Conservation (phyloP, 306 rosid genomes). For the Rosa lucieae region DNA sequence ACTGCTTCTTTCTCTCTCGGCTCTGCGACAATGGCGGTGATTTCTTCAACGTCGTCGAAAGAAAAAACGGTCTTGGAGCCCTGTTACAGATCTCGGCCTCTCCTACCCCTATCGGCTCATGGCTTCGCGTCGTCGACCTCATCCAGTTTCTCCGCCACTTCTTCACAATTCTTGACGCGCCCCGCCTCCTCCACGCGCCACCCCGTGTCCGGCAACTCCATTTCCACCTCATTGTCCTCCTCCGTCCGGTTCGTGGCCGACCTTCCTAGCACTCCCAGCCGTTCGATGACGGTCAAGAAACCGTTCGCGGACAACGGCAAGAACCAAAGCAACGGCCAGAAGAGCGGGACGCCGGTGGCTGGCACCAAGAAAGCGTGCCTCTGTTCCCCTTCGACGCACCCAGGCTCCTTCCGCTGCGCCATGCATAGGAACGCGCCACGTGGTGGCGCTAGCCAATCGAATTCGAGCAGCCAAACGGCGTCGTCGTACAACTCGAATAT, state of each 20-base stretch:
- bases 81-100: neutral
- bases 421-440: conserved; percentile 42
- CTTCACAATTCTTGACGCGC: conserved; percentile 30
- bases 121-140: conserved; percentile 54
- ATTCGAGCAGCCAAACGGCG: neutral
- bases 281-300: conserved; percentile 34
- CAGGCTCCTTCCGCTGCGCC: conserved; percentile 72
- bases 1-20: too few relatives aligned
- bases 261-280: conserved; percentile 35
- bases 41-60: neutral
- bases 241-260: conserved; percentile 36
- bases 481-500: conserved; percentile 31
- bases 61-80: neutral
- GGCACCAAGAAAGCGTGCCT: conserved; percentile 38
- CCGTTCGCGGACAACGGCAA: neutral
- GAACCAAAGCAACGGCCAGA: neutral
- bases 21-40: neutral
- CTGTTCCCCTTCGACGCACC: conserved; percentile 74
- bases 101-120: conserved; percentile 22
- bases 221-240: conserved; percentile 3
- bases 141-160: conserved; percentile 33
- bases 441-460: neutral
- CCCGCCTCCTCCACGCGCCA: conserved; percentile 32
- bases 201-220: neutral
- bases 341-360: neutral